Base-by-base conservation (phyloP, 441 rosid genomes). In the Iberis amara region DNA sequence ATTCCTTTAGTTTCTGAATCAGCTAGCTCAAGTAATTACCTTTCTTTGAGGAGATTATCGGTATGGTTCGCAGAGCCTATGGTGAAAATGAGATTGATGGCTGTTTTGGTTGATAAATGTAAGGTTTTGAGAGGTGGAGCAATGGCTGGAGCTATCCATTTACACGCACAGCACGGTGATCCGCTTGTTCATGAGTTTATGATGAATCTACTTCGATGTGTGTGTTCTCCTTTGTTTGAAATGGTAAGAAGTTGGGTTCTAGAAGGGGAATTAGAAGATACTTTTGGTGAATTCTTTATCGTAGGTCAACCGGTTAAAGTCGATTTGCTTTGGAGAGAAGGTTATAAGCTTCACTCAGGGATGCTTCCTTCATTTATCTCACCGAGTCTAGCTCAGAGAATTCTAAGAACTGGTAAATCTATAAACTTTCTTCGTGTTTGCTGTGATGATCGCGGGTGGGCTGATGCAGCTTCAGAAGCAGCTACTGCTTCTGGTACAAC, bases 241-340 rank as follows among this genome's bases (percentile, higher is more conserved):
- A 87, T 91, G 96, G 98, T 91, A 38, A 83, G 96, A 79, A 82
- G 94, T 55, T 87, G 98, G 98, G 98, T 87, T 66, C 70, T 91
- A 68, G 98, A 91, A 73, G 98, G 98, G 32, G 98, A 90, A 73
- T 52, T 90, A 73, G 96, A 90, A 57, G 98, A 90, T 66, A 78
- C 79, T 58, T 90, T 79, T 47, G 77, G 92, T 0, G 96, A 90
- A 58, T 85, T 90, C 73, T 90, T 90, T 71, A 54, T 87, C 3
- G 86, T 87, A 32, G 78, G 91, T 49, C 96, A 89, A 58, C 84
- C 88, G 3, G 97, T 89, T 57, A 89, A 86, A 68, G 95, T 84
- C 10, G 94, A 86, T 64, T 83, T 77, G 21, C 96, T 90, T 59
- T 90, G 98, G 98, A 85, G 96, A 72, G 96, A 86, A 73, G 98